Base-by-base conservation (phyloP, 2,329 filamentous ascomycete species). In the Neocatenulostroma microsporum region DNA sequence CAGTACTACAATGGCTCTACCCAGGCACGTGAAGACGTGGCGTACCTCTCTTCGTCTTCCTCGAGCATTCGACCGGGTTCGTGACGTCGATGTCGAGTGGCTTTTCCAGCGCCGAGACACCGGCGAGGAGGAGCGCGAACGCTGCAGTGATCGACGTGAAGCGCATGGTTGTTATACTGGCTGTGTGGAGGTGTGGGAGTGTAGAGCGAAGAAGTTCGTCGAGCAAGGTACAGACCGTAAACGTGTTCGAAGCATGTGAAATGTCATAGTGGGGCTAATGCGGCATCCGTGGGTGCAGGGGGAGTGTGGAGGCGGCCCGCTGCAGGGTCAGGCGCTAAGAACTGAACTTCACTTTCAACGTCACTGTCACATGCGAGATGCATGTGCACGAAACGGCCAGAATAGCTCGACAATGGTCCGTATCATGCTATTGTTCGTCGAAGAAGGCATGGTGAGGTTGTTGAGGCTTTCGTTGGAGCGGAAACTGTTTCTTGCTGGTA, bases 31-130 rank as follows among this genome's bases (percentile, higher is more conserved):
- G n/a, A n/a, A 24, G 15, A 28, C n/a, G 27, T 21, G 30, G 25
- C 45, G 77, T 41, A 58, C 57, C 57, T 27, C 54, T 49, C 39
- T 59, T 50, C 14, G 65, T 83, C 68, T 84, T 88, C 62, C 86
- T 80, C 4, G 44, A 41, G 70, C 88, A 95, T 50, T 85, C 76
- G 46, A 84, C 82, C 18, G 75, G 68, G 41, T 78, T 71, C 34
- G 79, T 83, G 49, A 84, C 78, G 48, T 94, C 78, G 59, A 94
- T 84, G 63, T 83, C 75, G 50, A 94, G 76, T 40, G 66, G 62
- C 50, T 81, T 75, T 41, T 70, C 62, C 21, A 57, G 34, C 4
- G 54, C 49, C 2, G 47, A 40, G 52, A 63, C 64, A 41, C 63
- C 58, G 33, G 75, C 70, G 45, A 76, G 64, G 42, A 73, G 53